These are phyloP conservation scores for Phyllosticta citrichinensis DNA, from an alignment of 2,329 filamentous ascomycete genomes.

Conservation along the genomic window DNA sequence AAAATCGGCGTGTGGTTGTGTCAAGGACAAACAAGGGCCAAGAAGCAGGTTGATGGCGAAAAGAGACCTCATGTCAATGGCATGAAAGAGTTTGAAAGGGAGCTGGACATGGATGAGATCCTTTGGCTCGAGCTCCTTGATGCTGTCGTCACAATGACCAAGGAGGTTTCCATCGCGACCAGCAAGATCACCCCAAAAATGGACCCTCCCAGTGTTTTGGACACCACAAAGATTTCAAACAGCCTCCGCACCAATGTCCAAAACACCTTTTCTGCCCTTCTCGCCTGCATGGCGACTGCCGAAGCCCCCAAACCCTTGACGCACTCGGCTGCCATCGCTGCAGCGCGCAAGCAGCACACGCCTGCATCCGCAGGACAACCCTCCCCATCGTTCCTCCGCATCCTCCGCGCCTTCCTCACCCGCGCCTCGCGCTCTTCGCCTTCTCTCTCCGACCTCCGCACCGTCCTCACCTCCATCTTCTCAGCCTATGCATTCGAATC, in stretches of 20 bases:
- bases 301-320: constrained; percentile 21
- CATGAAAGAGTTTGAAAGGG: constrained; percentile 39
- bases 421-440: constrained; percentile 74
- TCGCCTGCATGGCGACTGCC: constrained; percentile 52
- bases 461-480: constrained; percentile 81
- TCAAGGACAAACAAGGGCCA: constrained; percentile 66
- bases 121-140: constrained; percentile 60
- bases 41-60: constrained; percentile 15
- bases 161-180: constrained; percentile 36
- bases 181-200: constrained; percentile 29
- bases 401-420: constrained; percentile 79
- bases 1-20: constrained; percentile 95
- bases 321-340: constrained; percentile 15
- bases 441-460: constrained; percentile 75
- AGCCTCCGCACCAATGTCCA: constrained; percentile 74
- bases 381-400: constrained; percentile 74
- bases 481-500: constrained; percentile 93
- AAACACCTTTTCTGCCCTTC: constrained; percentile 77
- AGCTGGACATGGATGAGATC: constrained; percentile 50
- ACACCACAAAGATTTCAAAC: constrained; percentile 52
- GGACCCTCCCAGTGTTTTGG: constrained; percentile 26
- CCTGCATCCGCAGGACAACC: constrained; percentile 26
- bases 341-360: constrained; percentile 15
- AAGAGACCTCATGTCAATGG: constrained; percentile 18
- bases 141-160: constrained; percentile 45